Evolutionary conservation across 2,329 filamentous ascomycete species (phyloP).

Genomic region (Fusarium chuoi): DNA sequence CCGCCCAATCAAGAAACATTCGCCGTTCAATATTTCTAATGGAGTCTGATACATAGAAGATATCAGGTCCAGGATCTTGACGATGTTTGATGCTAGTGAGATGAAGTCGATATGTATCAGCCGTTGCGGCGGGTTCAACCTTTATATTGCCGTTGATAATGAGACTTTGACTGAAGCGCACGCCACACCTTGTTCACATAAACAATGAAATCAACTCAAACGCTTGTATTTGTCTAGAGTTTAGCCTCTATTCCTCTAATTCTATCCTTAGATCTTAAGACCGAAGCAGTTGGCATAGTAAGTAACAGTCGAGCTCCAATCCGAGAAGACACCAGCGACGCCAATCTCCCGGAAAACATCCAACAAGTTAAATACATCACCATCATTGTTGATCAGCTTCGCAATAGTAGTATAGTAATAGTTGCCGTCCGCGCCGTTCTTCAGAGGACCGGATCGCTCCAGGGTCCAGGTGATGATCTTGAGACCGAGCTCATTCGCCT

Average conservation of each 20-base stretch:
- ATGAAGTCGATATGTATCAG: neutral
- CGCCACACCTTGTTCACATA: too few relatives aligned
- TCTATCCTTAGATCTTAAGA: conserved; percentile 25
- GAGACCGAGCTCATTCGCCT: conserved; percentile 69
- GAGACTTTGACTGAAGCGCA: neutral
- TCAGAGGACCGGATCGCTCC: conserved; percentile 71
- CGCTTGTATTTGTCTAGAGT: neutral
- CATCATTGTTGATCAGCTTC: conserved; percentile 68
- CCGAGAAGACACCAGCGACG: conserved; percentile 71
- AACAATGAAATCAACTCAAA: neutral
- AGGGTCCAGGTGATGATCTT: conserved; percentile 76
- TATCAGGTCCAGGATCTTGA: neutral
- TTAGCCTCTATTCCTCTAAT: neutral
- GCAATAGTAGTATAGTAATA: conserved; percentile 68
- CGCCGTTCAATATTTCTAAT: too few relatives aligned
- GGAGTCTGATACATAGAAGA: neutral
- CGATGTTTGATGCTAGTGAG: fast-evolving
- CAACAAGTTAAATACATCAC: conserved; percentile 73
- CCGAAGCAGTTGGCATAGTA: conserved; percentile 79
- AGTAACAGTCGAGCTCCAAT: conserved; percentile 75
- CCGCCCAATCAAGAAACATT: neutral
- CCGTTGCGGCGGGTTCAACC: neutral
- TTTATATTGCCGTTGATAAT: neutral
- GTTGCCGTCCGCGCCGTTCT: conserved; percentile 57
- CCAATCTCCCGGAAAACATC: conserved; percentile 72